Evolutionary conservation across 495 filamentous ascomycete genomes (phyloP).

Genomic region (Tetracladium setigerum): DNA sequence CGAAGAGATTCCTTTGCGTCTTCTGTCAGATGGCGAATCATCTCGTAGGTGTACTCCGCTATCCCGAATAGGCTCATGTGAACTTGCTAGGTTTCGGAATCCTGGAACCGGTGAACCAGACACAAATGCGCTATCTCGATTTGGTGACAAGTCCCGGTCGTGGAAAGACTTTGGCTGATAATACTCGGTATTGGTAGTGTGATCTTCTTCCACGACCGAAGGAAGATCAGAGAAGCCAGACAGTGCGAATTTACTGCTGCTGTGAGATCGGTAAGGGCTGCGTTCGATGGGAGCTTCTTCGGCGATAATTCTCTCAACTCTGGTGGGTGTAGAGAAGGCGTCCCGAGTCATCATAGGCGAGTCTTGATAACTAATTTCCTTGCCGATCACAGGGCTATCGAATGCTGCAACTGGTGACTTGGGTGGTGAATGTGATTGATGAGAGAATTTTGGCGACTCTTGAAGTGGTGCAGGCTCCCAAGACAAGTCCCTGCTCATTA

Average conservation of each 20-base stretch:
- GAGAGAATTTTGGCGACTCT: too few species aligned
- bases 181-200: constrained; percentile 1
- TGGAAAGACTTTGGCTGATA: constrained; percentile 6
- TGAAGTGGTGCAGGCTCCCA: too few species aligned
- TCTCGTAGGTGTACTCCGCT: constrained; percentile 45
- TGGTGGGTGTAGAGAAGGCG: too few species aligned
- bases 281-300: not conserved
- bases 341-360: too few species aligned
- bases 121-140: constrained; percentile 42
- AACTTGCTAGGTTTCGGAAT: constrained; percentile 15
- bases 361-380: too few species aligned
- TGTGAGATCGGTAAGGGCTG: not conserved
- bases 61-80: constrained; percentile 34
- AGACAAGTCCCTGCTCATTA: too few species aligned
- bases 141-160: too few species aligned
- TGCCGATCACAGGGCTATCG: too few species aligned
- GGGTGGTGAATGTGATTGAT: too few species aligned
- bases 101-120: constrained; percentile 32
- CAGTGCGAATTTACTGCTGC: constrained; percentile 2
- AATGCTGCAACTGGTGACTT: too few species aligned
- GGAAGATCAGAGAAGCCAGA: constrained; percentile 13
- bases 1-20: constrained; percentile 21
- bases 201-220: constrained; percentile 20
- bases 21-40: constrained; percentile 10
- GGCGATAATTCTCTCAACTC: too few species aligned